phyloP scores from a whole-genome alignment of 192 early-diverging fungal genomes.

The Backusella tarrabulga region DNA sequence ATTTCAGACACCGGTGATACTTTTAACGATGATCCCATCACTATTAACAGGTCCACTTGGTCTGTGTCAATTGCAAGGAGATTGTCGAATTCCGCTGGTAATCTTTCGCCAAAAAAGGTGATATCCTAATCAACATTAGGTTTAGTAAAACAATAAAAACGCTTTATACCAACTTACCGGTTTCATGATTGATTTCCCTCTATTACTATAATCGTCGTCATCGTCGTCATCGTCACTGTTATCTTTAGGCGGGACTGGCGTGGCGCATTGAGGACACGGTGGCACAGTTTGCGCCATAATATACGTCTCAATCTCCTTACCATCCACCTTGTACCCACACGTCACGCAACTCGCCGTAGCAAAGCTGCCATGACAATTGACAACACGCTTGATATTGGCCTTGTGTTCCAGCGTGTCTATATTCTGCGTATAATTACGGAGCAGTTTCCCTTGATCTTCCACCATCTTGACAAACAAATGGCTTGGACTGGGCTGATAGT shows the following conservation, averaged over 20 bases:
- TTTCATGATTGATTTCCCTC: conserved; percentile 72
- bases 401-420: conserved; percentile 94
- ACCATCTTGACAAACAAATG: conserved; percentile 89
- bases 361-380: conserved; percentile 96
- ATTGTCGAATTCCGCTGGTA: conserved; percentile 79
- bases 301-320: conserved; percentile 75
- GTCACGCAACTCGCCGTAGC: conserved; percentile 88
- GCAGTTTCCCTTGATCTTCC: conserved; percentile 79
- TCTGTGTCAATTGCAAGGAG: conserved; percentile 68
- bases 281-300: conserved; percentile 78
- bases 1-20: conserved; percentile 94
- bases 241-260: not conserved
- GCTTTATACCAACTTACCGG: conserved; percentile 41
- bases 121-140: conserved; percentile 58
- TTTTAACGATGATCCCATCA: conserved; percentile 95
- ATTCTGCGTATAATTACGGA: conserved; percentile 97
- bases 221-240: conserved; percentile 51
- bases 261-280: conserved; percentile 70
- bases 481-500: conserved; percentile 82
- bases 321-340: conserved; percentile 75
- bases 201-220: conserved; percentile 41
- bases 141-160: not conserved
- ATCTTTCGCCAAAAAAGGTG: conserved; percentile 95
- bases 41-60: conserved; percentile 84
- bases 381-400: conserved; percentile 75